Percentiles rank a stretch among this genome's conserved stretches.
Conservation (phyloP, 176 grass and related monocot species). For the Avena insularis region DNA sequence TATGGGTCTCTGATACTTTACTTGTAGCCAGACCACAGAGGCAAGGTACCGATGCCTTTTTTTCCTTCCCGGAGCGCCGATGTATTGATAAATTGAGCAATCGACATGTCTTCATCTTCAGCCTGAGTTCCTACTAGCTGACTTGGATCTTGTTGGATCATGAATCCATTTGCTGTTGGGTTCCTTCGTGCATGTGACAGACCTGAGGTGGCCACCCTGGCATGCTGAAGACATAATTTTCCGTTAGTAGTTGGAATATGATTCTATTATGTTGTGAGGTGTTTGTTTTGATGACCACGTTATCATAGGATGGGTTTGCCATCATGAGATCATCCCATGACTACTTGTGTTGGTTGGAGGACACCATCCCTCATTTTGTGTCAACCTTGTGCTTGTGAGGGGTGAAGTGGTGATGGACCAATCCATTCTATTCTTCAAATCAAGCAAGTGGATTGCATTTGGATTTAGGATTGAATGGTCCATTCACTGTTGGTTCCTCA, state of each 20-base stretch:
- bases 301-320: background rate
- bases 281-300: background rate
- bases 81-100: background rate
- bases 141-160: background rate
- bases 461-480: constrained; percentile 1
- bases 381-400: background rate
- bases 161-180: background rate
- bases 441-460: background rate
- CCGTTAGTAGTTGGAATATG: background rate
- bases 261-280: background rate
- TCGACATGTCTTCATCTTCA: background rate
- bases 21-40: constrained; percentile 4
- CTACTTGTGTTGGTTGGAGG: background rate
- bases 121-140: background rate
- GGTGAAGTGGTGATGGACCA: background rate
- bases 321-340: background rate
- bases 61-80: background rate
- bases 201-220: background rate
- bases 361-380: background rate
- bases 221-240: background rate
- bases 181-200: background rate
- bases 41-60: background rate
- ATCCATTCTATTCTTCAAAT: background rate
- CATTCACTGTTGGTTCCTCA: background rate
- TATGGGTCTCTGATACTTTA: background rate